Conservation (phyloP, 1,139 yeast species). For the Candida sanyaensis region DNA sequence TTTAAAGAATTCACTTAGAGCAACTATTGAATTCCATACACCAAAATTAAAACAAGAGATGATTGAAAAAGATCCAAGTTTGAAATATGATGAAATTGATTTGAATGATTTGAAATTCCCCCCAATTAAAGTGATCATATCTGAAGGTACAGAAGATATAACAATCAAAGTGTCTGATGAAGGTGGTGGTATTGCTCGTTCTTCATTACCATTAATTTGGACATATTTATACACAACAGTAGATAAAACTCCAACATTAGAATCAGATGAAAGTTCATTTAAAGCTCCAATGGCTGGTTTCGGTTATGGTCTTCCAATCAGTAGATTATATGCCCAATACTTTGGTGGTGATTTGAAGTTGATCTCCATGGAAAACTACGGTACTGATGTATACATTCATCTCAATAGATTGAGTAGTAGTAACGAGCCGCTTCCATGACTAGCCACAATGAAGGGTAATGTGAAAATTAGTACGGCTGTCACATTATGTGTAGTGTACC, state of each 20-base stretch:
- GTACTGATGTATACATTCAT: slow-evolving; percentile 89
- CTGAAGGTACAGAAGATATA: slow-evolving; percentile 90
- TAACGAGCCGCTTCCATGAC: slow-evolving; percentile 47
- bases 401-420: slow-evolving; percentile 58
- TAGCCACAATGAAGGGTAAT: slow-evolving; percentile 10
- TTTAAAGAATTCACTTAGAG: slow-evolving; percentile 78
- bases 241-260: slow-evolving; percentile 67
- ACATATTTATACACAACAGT: slow-evolving; percentile 91
- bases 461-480: slow-evolving; percentile 8
- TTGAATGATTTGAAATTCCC: slow-evolving; percentile 74
- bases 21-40: slow-evolving; percentile 78
- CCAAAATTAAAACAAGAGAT: slow-evolving; percentile 40
- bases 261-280: slow-evolving; percentile 61
- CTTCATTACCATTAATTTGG: slow-evolving; percentile 86
- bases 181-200: slow-evolving; percentile 91
- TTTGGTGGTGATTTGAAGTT: slow-evolving; percentile 89
- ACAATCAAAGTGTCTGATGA: slow-evolving; percentile 93
- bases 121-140: slow-evolving; percentile 82
- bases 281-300: slow-evolving; percentile 95
- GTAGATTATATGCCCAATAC: slow-evolving; percentile 82
- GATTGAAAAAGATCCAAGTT: slow-evolving; percentile 44
- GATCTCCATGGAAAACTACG: slow-evolving; percentile 92
- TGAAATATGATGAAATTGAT: slow-evolving; percentile 44
- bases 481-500: slow-evolving; percentile 2
- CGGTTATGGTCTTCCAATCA: slow-evolving; percentile 89